A percentile compares a stretch with the other conserved stretches of the same genome.
Conservation (phyloP, 768 basidiomycete species). For the Naematelia aurantialba region DNA sequence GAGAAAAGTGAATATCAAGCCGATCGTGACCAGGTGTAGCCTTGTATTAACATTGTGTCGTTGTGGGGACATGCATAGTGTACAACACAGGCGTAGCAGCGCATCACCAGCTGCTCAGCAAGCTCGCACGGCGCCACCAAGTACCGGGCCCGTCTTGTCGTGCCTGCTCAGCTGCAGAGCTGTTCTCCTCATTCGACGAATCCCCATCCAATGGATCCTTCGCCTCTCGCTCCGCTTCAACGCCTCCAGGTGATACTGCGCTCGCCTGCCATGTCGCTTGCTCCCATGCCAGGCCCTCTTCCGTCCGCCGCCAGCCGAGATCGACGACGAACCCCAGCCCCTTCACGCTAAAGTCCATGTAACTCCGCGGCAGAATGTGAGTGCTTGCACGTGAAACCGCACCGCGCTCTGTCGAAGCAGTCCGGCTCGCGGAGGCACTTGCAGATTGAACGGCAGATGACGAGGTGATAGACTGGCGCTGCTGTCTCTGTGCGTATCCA, state of each 20-base stretch:
- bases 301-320: constrained; percentile 4
- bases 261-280: background rate
- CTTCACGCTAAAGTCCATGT: constrained; percentile 8
- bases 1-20: background rate
- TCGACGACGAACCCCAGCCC: constrained; percentile 16
- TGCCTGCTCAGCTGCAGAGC: too few relatives aligned
- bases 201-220: too few relatives aligned
- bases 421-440: too few relatives aligned
- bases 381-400: background rate
- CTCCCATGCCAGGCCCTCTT: constrained; percentile 17
- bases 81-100: background rate
- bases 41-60: too few relatives aligned
- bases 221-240: background rate
- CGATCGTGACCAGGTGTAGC: too few relatives aligned
- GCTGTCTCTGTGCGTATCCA: background rate
- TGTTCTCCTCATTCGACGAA: too few relatives aligned
- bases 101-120: background rate
- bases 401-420: too few relatives aligned
- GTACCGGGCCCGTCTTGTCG: too few relatives aligned
- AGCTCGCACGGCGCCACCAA: too few relatives aligned
- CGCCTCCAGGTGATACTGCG: background rate
- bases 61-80: too few relatives aligned
- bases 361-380: constrained; percentile 2
- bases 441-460: background rate
- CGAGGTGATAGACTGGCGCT: background rate